Evolutionary conservation across 2,329 filamentous ascomycete genomes (phyloP).

Genomic region (Diaporthe ampelina): DNA sequence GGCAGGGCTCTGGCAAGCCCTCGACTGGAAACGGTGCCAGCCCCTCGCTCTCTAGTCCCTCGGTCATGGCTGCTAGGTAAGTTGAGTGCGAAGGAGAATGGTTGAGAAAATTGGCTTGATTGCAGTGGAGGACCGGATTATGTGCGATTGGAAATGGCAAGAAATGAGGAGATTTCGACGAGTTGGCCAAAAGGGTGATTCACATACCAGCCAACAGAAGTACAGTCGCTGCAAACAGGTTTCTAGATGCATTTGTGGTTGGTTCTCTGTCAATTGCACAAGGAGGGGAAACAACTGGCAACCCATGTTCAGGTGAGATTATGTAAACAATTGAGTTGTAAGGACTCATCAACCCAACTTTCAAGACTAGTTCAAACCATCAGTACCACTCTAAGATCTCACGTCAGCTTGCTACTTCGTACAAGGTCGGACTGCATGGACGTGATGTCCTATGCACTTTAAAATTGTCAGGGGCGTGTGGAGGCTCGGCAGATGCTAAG

Average conservation of each 20-base stretch:
- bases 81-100: background rate
- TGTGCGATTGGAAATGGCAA: no score
- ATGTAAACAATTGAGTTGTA: background rate
- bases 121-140: background rate
- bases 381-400: background rate
- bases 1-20: slow-evolving; percentile 31
- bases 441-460: background rate
- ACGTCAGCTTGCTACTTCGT: background rate
- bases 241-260: background rate
- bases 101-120: no score
- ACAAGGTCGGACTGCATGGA: background rate
- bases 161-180: background rate
- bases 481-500: background rate
- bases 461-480: background rate
- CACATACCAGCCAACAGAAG: background rate
- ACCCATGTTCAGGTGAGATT: background rate
- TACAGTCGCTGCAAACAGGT: slow-evolving; percentile 4
- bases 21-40: slow-evolving; percentile 11
- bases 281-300: slow-evolving; percentile 3
- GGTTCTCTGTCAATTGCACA: background rate
- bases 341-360: background rate
- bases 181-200: background rate
- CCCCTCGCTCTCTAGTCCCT: background rate
- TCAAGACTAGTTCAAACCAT: background rate
- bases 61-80: slow-evolving; percentile 10